These are phyloP conservation scores for Lentinus tigrinus DNA, from an alignment of 768 basidiomycete species.

Conservation along the genomic window DNA sequence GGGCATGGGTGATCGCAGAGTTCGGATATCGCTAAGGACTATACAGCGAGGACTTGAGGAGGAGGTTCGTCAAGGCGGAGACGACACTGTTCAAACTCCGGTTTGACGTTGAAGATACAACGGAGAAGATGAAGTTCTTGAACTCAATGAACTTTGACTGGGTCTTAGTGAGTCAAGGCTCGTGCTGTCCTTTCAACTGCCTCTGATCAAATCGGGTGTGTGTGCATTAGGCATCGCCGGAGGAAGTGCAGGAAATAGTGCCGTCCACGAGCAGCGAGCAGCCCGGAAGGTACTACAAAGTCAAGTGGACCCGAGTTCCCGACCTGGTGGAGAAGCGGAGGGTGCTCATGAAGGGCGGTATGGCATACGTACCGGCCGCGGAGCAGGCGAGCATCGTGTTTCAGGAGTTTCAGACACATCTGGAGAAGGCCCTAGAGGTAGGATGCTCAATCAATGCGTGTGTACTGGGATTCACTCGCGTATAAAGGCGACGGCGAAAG, in stretches of 20 bases:
- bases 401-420: slow-evolving; percentile 74
- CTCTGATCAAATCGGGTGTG: background rate
- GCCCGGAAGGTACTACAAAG: slow-evolving; percentile 79
- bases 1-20: too few species aligned
- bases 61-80: slow-evolving; percentile 89
- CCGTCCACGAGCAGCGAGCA: background rate
- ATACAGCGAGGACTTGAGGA: slow-evolving; percentile 81
- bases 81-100: slow-evolving; percentile 78
- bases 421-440: slow-evolving; percentile 80
- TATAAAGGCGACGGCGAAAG: slow-evolving; percentile 74
- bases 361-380: slow-evolving; percentile 82
- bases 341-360: slow-evolving; percentile 75
- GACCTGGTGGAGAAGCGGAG: slow-evolving; percentile 83
- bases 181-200: background rate
- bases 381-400: slow-evolving; percentile 85
- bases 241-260: slow-evolving; percentile 8
- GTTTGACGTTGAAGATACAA: slow-evolving; percentile 59
- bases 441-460: slow-evolving; percentile 10
- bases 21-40: too few species aligned
- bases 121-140: slow-evolving; percentile 70
- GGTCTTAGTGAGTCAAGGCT: slow-evolving; percentile 45
- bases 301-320: slow-evolving; percentile 94
- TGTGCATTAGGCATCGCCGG: background rate
- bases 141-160: slow-evolving; percentile 62
- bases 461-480: background rate